A percentile compares a stretch with the other conserved stretches of the same genome.
Evolutionary conservation across 768 basidiomycete species (phyloP).

Genomic region (Porpolomopsis calyptriformis): DNA sequence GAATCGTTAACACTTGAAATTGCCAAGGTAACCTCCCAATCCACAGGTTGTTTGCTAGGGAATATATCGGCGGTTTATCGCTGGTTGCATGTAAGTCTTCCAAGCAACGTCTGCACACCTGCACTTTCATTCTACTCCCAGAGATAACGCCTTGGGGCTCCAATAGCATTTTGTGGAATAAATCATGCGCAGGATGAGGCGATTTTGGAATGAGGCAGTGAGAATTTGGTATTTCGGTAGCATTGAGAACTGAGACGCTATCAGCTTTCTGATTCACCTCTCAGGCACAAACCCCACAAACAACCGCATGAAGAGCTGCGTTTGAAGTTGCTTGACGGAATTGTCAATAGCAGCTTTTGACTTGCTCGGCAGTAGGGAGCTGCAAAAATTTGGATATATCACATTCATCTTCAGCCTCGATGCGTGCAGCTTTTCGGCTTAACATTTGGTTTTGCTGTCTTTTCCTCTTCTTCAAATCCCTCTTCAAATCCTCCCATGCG

Average conservation of each 20-base stretch:
- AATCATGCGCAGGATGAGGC: neutral
- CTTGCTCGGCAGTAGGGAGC: neutral
- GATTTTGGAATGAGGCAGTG: neutral
- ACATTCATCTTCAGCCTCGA: too few species aligned
- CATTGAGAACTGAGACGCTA: neutral
- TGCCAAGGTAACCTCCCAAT: slow-evolving; percentile 20
- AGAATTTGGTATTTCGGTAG: neutral
- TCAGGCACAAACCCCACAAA: neutral
- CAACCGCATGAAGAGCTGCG: neutral
- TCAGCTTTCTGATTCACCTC: too few species aligned
- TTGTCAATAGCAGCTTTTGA: neutral
- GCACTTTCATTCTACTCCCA: neutral
- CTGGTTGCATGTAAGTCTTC: neutral
- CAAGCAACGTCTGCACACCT: neutral
- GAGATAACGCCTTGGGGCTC: neutral
- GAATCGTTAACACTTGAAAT: slow-evolving; percentile 16
- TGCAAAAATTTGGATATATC: neutral
- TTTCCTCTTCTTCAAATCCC: too few species aligned
- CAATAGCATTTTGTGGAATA: neutral
- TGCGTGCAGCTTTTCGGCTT: too few species aligned
- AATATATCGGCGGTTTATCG: slow-evolving; percentile 9
- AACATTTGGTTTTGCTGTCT: too few species aligned
- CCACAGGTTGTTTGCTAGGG: slow-evolving; percentile 26
- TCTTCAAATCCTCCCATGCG: too few species aligned
- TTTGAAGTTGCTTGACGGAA: neutral